Base-by-base conservation (phyloP, 768 basidiomycete genomes). In the Boletus reticuloceps region DNA sequence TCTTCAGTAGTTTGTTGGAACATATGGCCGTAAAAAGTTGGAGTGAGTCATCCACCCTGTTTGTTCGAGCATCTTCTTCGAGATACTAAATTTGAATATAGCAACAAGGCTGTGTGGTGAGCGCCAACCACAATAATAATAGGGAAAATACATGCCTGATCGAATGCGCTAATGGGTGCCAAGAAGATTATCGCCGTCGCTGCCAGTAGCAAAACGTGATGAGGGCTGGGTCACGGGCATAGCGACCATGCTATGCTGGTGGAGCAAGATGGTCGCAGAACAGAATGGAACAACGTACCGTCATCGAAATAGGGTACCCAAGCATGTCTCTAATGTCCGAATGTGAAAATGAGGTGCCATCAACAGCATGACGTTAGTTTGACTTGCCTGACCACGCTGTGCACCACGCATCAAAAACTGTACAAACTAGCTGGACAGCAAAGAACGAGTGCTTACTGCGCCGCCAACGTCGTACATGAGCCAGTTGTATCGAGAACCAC, bases 241-340 rank as follows among this genome's bases (percentile, higher is more conserved):
- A 20, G 47, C 53, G n/a, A 58, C 51, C 7, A 55, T 54, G 64
- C 58, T 61, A 57, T 67, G 62, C 57, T 44, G 36, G 14, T 50
- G 51, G 53, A 50, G 50, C 36, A 57, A 57, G 47, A 52, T 41
- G 9, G 45, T 42, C 46, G 22, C 34, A 27, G 29, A 59, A 51
- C 29, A 27, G 29, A 59, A 51, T 56, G 56, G 27, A 54, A 48
- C 48, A 40, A 74, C 81, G 61, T 69, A 85, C 87, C 89, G 66
- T 91, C 89, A 66, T 92, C 90, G 60, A 93, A 93, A 71, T 84
- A 93, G 31, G 90, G 88, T 40, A 86, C 82, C 90, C 90, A 92
- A 7, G 86, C 84, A 61, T 85, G 87, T 63, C 91, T 77, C 86
- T 90, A 63, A 58, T 55, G 54, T 60, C 52, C 58, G 36, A 41